phyloP scores from a whole-genome alignment of 148 eudicot species.

The Vaccinium corymbosum region DNA sequence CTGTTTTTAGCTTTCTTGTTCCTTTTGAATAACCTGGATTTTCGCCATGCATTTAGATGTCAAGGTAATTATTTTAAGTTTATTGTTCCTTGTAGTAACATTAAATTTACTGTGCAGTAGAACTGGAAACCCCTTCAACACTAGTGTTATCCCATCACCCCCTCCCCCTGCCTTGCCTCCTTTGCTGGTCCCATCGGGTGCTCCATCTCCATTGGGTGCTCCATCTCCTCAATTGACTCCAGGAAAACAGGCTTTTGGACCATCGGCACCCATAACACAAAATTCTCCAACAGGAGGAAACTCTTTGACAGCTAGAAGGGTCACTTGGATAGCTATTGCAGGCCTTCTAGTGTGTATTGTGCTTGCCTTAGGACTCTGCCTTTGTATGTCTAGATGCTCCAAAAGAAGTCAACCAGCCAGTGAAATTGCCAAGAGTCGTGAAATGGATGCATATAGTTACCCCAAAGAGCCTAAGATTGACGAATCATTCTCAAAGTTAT shows the following conservation, averaged over 20 bases:
- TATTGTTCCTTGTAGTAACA: constrained; percentile 11
- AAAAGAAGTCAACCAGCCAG: constrained; percentile 39
- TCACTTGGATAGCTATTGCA: constrained; percentile 45
- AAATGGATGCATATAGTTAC: constrained; percentile 27
- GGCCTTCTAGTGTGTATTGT: constrained; percentile 41
- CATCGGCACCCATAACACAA: constrained; percentile 34
- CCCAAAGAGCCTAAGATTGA: constrained; percentile 23
- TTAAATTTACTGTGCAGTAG: constrained; percentile 43
- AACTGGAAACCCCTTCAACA: constrained; percentile 86
- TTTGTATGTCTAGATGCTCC: constrained; percentile 49
- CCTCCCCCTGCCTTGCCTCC: constrained; percentile 66
- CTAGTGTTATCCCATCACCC: constrained; percentile 59
- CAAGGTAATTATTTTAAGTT: not conserved
- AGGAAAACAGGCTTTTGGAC: constrained; percentile 24
- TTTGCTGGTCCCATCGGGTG: constrained; percentile 34
- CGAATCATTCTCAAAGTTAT: constrained; percentile 37
- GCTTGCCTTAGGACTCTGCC: constrained; percentile 50
- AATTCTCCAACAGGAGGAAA: constrained; percentile 28
- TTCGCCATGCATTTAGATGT: not conserved
- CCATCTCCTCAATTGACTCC: constrained; percentile 42
- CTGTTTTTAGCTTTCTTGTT: not conserved
- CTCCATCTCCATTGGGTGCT: constrained; percentile 37
- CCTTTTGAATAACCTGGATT: not conserved
- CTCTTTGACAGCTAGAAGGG: constrained; percentile 26
- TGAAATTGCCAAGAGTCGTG: constrained; percentile 24